Evolutionary conservation across 2,329 filamentous ascomycete genomes (phyloP).

Genomic region (Arthrinium phaeospermum): DNA sequence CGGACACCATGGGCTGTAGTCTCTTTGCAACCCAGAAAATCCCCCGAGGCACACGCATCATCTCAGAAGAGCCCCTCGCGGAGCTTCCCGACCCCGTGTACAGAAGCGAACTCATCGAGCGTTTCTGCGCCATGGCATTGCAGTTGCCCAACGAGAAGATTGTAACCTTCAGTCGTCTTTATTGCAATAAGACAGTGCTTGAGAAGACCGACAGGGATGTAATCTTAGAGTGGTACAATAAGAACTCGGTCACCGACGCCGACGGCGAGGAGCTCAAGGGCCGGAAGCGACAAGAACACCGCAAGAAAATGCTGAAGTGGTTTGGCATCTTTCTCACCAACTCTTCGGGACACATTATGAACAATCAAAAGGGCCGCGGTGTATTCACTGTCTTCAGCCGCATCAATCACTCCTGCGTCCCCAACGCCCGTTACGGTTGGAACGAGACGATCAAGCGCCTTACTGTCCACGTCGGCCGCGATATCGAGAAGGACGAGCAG

Average conservation of each 20-base stretch:
- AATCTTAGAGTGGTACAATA: neutral
- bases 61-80: neutral
- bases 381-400: constrained; percentile 20
- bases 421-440: constrained; percentile 19
- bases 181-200: neutral
- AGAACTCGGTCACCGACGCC: neutral
- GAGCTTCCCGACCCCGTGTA: neutral
- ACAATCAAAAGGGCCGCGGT: neutral
- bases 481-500: neutral
- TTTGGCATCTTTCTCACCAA: neutral
- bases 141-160: neutral
- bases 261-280: neutral
- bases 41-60: neutral
- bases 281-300: constrained; percentile 4
- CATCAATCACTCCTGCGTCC: constrained; percentile 21
- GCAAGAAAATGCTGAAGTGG: neutral
- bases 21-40: constrained; percentile 6
- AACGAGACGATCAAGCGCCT: constrained; percentile 18
- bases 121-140: neutral
- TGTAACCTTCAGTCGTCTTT: neutral
- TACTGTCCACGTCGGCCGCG: constrained; percentile 18
- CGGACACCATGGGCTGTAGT: neutral
- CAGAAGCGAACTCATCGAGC: neutral
- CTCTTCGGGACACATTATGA: neutral
- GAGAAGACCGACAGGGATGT: neutral